Percentiles rank a stretch among this genome's conserved stretches.
Conservation (phyloP, 1,139 yeast genomes). For the Starmera stellimalicola region DNA sequence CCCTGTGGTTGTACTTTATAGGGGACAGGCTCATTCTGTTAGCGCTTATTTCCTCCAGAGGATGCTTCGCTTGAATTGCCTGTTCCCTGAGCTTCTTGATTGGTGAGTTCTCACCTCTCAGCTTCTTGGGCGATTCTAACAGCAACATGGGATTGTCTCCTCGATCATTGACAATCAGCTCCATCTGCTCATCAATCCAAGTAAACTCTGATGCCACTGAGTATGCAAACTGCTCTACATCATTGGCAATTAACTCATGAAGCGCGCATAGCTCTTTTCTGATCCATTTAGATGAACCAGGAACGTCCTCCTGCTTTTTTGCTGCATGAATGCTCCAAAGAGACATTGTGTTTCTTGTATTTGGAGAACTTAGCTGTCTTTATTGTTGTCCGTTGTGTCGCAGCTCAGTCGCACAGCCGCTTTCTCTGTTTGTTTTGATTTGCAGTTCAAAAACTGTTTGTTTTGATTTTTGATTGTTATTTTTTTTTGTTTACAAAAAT, state of each 20-base stretch:
- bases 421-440: background rate
- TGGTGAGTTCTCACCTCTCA: slow-evolving; percentile 23
- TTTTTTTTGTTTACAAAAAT: background rate
- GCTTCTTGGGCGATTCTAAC: slow-evolving; percentile 23
- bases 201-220: slow-evolving; percentile 28
- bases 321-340: slow-evolving; percentile 21
- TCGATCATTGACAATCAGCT: slow-evolving; percentile 17
- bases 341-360: too few species aligned
- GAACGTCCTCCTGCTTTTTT: slow-evolving; percentile 19
- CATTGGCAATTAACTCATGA: slow-evolving; percentile 22
- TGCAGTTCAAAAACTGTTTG: background rate
- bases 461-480: background rate
- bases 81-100: slow-evolving; percentile 17
- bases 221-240: slow-evolving; percentile 29
- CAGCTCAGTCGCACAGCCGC: too few species aligned
- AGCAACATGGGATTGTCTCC: slow-evolving; percentile 19
- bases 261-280: slow-evolving; percentile 28
- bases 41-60: slow-evolving; percentile 16
- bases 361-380: too few species aligned
- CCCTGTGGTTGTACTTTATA: slow-evolving; percentile 1
- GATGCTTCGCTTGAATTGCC: slow-evolving; percentile 11
- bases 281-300: slow-evolving; percentile 38
- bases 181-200: slow-evolving; percentile 30
- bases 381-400: too few species aligned
- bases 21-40: slow-evolving; percentile 8